These are phyloP conservation scores for Pleurotus platypus DNA, from an alignment of 768 basidiomycete genomes.

Conservation along the genomic window DNA sequence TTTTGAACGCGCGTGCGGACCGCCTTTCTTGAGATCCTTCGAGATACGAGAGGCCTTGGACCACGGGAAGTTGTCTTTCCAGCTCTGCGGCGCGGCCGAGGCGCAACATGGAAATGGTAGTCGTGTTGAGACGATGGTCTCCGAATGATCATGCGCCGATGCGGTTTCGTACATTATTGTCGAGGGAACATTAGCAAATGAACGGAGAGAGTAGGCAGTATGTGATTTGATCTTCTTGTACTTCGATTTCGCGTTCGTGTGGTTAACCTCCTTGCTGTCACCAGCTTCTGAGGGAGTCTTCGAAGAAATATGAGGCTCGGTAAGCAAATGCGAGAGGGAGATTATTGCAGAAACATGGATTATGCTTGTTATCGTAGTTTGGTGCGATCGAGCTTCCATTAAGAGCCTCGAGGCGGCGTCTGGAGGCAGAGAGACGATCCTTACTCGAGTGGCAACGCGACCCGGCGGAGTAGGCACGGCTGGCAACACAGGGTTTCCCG, in stretches of 20 bases:
- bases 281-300: background rate
- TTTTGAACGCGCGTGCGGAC: constrained; percentile 14
- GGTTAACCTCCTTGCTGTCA: background rate
- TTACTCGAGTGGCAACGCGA: background rate
- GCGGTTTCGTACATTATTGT: constrained; percentile 2
- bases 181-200: background rate
- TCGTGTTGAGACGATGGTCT: background rate
- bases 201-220: background rate
- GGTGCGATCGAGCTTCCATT: background rate
- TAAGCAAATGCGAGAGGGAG: constrained; percentile 4
- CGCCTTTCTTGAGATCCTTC: constrained; percentile 18
- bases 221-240: background rate
- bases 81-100: background rate
- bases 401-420: background rate
- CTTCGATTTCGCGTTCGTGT: background rate
- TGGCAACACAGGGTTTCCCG: background rate
- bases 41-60: constrained; percentile 23
- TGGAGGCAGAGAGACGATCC: background rate
- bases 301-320: background rate
- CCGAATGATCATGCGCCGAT: background rate
- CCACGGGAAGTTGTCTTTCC: constrained; percentile 25
- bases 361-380: constrained; percentile 1
- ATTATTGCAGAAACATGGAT: background rate
- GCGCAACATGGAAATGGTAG: constrained; percentile 3
- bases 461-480: background rate